These are phyloP conservation scores for Sporobolomyces roseus DNA, from an alignment of 768 basidiomycete species.

Conservation along the genomic window DNA sequence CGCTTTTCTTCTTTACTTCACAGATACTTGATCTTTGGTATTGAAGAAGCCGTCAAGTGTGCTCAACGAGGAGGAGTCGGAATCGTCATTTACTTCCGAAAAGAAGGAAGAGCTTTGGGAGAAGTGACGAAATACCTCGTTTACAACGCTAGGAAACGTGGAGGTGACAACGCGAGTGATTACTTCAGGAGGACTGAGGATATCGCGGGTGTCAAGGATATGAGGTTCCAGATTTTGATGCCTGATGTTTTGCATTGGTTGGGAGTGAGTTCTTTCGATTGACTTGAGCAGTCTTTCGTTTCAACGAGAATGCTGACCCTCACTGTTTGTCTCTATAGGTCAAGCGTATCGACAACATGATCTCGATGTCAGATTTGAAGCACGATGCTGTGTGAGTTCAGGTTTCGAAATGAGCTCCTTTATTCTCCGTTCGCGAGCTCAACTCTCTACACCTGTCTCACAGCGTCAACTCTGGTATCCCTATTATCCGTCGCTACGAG, in stretches of 20 bases:
- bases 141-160: slow-evolving; percentile 92
- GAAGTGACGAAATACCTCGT: slow-evolving; percentile 54
- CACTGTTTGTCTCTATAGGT: slow-evolving; percentile 48
- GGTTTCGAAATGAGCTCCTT: too few relatives aligned
- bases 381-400: slow-evolving; percentile 57
- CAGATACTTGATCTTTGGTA: slow-evolving; percentile 83
- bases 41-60: slow-evolving; percentile 83
- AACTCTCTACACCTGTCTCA: too few relatives aligned
- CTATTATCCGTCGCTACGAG: slow-evolving; percentile 76
- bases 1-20: slow-evolving; percentile 58
- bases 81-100: slow-evolving; percentile 83
- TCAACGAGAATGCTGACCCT: background rate
- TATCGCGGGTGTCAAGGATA: slow-evolving; percentile 65
- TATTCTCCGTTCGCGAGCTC: too few relatives aligned
- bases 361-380: slow-evolving; percentile 61
- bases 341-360: slow-evolving; percentile 80
- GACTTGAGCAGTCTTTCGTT: background rate
- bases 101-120: slow-evolving; percentile 79
- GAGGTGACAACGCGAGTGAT: slow-evolving; percentile 83
- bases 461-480: slow-evolving; percentile 77
- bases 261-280: slow-evolving; percentile 54
- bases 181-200: slow-evolving; percentile 93
- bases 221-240: slow-evolving; percentile 93
- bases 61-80: slow-evolving; percentile 85
- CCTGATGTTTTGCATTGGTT: slow-evolving; percentile 95